Base-by-base conservation (phyloP, 306 rosid species). In the Dicorynia guianensis region DNA sequence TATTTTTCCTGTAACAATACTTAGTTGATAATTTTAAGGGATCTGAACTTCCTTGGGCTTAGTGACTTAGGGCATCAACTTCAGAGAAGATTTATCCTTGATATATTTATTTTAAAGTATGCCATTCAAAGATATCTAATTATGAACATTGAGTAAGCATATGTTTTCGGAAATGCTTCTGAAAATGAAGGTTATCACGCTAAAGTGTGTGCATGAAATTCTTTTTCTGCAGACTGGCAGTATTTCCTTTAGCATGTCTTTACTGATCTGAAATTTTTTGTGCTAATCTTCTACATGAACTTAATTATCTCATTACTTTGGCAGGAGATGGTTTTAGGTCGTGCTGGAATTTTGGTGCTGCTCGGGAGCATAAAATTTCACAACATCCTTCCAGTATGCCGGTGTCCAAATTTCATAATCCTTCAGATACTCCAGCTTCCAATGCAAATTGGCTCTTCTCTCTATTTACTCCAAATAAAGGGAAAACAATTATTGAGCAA, bases 281-380 rank as follows among this genome's bases (percentile, higher is more conserved):
- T 58, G 56, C 48, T 7, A 33, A 13, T 64, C 42, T 43, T 48
- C 40, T 35, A 30, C 40, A 48, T 56, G 63, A 72, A n/a, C 75
- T 52, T 66, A 49, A 30, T 50, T 38, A 58, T 75, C 79, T 77
- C 14, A 8, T 57, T 63, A 49, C 15, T 68, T 63, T 82, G 36
- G 57, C 83, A 82, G 89, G 81, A 76, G 80, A 77, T 30, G 63
- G 83, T 56, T 75, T 85, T 64, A 79, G 67, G n/a, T 43, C 65
- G 52, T 69, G 80, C 75, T 63, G 63, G 5, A 76, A 36, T 53
- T 67, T 71, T n/a, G 50, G 80, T 11, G 71, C 78, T 40, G 35
- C 74, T 34, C 19, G 7, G 64, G 68, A 70, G 79, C 71, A 42
- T n/a, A 76, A 76, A 50, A 25, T 48, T 63, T 34, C 60, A 8